phyloP scores from a whole-genome alignment of 2,329 filamentous ascomycete species.

The Amesomyces nigricolor region DNA sequence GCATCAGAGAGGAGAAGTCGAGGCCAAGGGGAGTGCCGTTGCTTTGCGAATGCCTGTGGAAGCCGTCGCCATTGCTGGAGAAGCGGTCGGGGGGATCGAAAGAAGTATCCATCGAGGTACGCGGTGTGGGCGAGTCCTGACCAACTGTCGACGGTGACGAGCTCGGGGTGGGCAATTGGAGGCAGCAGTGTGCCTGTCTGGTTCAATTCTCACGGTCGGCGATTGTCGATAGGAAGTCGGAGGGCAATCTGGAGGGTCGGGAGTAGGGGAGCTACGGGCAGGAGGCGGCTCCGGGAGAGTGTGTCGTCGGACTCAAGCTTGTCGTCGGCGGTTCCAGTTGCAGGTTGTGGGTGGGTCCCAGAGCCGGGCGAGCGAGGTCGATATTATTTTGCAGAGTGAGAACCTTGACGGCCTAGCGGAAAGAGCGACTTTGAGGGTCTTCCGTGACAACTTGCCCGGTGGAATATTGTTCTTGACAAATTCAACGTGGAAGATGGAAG shows the following conservation, averaged over 20 bases:
- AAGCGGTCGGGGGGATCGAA: conserved; percentile 13
- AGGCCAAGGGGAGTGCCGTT: conserved; percentile 10
- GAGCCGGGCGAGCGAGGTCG: conserved; percentile 12
- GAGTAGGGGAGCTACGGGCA: conserved; percentile 4
- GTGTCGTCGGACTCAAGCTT: background rate
- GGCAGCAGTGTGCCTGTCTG: background rate
- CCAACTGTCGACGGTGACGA: background rate
- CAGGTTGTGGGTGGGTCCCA: conserved; percentile 14
- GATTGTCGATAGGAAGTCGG: background rate
- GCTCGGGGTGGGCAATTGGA: background rate
- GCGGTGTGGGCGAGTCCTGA: conserved; percentile 1
- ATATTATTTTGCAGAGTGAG: conserved; percentile 24
- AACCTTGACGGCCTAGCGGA: conserved; percentile 25
- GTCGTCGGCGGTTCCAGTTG: background rate
- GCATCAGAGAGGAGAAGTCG: conserved; percentile 18
- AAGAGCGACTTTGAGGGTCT: background rate
- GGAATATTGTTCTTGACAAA: background rate
- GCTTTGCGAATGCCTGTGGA: conserved; percentile 20
- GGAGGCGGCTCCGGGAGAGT: conserved; percentile 9
- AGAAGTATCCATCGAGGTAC: conserved; percentile 9
- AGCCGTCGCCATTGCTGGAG: conserved; percentile 14
- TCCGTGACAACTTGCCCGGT: background rate
- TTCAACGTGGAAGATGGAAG: no score
- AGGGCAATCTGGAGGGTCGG: background rate
- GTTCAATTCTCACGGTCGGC: background rate